Evolutionary conservation across 495 filamentous ascomycete species (phyloP).

Genomic region (Evernia prunastri): DNA sequence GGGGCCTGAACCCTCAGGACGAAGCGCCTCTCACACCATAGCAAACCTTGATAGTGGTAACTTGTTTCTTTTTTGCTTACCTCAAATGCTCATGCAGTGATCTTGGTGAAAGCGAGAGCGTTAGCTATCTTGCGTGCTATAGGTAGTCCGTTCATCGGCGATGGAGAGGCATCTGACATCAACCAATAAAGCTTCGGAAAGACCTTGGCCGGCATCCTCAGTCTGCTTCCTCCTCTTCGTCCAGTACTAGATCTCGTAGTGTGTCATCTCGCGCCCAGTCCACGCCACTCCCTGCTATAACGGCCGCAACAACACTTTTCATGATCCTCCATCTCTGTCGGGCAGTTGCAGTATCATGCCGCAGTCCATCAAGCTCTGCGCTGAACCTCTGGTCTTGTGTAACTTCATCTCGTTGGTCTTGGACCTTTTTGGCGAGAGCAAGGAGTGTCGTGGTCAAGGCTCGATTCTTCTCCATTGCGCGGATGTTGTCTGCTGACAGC

Average conservation of each 20-base stretch:
- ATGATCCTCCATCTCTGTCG: constrained; percentile 63
- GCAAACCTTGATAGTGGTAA: neutral
- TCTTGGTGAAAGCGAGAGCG: neutral
- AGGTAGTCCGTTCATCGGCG: neutral
- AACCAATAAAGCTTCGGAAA: neutral
- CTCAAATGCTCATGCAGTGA: neutral
- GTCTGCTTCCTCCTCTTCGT: constrained; percentile 51
- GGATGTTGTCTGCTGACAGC: constrained; percentile 50
- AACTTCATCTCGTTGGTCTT: constrained; percentile 43
- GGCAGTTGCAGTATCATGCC: constrained; percentile 49
- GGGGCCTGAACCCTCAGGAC: neutral
- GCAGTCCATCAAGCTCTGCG: constrained; percentile 48
- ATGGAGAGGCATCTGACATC: neutral
- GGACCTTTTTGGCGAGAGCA: constrained; percentile 51
- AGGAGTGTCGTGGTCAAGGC: constrained; percentile 55
- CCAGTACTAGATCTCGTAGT: constrained; percentile 67
- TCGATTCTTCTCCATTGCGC: constrained; percentile 52
- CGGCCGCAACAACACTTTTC: constrained; percentile 65
- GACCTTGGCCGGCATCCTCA: constrained; percentile 3
- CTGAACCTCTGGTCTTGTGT: constrained; percentile 46
- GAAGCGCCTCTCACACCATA: neutral
- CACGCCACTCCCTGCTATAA: constrained; percentile 76
- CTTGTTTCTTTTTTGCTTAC: neutral
- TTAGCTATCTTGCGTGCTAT: neutral
- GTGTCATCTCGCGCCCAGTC: constrained; percentile 71